Conservation (phyloP, 2,329 filamentous ascomycete species). For the Calonectria naviculata region DNA sequence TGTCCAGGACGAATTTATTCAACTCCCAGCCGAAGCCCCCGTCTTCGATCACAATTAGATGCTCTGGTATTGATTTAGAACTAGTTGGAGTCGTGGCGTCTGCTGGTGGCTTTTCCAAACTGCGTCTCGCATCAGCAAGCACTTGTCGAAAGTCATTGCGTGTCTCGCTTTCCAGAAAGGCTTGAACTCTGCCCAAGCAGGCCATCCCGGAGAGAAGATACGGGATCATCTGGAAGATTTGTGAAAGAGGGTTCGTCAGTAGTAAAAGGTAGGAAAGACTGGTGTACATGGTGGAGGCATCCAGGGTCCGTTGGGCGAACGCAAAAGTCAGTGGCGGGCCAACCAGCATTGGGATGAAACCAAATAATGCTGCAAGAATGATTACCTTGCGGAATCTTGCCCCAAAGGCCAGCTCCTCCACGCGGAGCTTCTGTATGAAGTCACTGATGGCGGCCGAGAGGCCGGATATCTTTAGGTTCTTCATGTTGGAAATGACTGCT, state of each 20-base stretch:
- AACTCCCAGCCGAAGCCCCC: slow-evolving; percentile 18
- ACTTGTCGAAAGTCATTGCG: slow-evolving; percentile 26
- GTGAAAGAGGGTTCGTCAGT: slow-evolving; percentile 41
- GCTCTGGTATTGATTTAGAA: not conserved
- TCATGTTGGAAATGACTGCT: slow-evolving; percentile 39
- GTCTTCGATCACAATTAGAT: not conserved
- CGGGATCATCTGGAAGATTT: slow-evolving; percentile 43
- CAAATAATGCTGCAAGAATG: slow-evolving; percentile 33
- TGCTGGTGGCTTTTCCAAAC: not conserved
- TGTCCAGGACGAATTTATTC: not conserved
- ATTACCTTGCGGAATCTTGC: slow-evolving; percentile 31
- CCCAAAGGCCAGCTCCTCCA: slow-evolving; percentile 35
- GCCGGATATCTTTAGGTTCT: slow-evolving; percentile 39
- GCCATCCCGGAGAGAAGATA: slow-evolving; percentile 40
- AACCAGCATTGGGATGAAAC: slow-evolving; percentile 46
- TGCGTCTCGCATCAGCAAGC: not conserved
- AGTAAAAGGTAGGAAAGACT: slow-evolving; percentile 45
- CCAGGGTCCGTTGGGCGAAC: slow-evolving; percentile 29
- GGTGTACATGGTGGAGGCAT: slow-evolving; percentile 40
- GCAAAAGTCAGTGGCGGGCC: slow-evolving; percentile 43
- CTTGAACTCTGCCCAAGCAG: slow-evolving; percentile 47
- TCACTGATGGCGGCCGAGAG: slow-evolving; percentile 31
- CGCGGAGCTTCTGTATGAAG: slow-evolving; percentile 35
- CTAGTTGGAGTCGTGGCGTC: too few relatives aligned
- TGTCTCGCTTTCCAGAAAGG: slow-evolving; percentile 43